Conservation (phyloP, 352 stramenopile genomes). For the Hyaloperonospora brassicae region DNA sequence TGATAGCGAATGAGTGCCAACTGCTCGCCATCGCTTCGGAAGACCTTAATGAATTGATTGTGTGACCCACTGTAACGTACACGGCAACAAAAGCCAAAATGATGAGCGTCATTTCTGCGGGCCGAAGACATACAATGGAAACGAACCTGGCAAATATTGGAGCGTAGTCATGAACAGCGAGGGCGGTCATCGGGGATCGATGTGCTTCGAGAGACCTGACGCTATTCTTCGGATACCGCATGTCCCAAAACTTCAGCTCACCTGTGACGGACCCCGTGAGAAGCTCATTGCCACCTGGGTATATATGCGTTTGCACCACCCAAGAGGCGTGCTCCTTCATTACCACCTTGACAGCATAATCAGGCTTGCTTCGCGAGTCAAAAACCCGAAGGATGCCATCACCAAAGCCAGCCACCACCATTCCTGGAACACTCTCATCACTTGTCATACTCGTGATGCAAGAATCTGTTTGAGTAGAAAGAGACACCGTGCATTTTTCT, state of each 20-base stretch:
- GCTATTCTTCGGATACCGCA: conserved; percentile 81
- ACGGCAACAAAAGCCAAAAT: conserved; percentile 1
- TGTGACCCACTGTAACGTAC: conserved; percentile 84
- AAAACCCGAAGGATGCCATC: conserved; percentile 93
- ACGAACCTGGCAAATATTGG: conserved; percentile 90
- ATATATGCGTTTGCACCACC: conserved; percentile 90
- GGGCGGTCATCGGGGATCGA: conserved; percentile 92
- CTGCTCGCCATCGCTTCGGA: conserved; percentile 85
- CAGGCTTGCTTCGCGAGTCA: conserved; percentile 82
- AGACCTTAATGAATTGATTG: conserved; percentile 99
- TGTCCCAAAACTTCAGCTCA: conserved; percentile 96
- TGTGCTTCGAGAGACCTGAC: conserved; percentile 85
- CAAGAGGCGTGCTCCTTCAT: conserved; percentile 91
- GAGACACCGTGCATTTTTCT: conserved; percentile 78
- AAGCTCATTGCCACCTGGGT: conserved; percentile 78
- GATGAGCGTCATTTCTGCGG: conserved; percentile 2
- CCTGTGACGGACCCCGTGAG: conserved; percentile 92
- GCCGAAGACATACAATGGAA: neutral
- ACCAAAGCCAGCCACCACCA: conserved; percentile 89
- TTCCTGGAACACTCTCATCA: conserved; percentile 58
- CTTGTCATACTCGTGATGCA: conserved; percentile 88
- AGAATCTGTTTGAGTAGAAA: conserved; percentile 85
- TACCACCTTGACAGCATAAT: conserved; percentile 56
- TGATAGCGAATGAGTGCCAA: conserved; percentile 90
- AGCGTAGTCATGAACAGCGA: conserved; percentile 92